A percentile compares a stretch with the other conserved stretches of the same genome.
phyloP scores from a whole-genome alignment of 1,139 yeast genomes.

The Kazachstania sp. region DNA sequence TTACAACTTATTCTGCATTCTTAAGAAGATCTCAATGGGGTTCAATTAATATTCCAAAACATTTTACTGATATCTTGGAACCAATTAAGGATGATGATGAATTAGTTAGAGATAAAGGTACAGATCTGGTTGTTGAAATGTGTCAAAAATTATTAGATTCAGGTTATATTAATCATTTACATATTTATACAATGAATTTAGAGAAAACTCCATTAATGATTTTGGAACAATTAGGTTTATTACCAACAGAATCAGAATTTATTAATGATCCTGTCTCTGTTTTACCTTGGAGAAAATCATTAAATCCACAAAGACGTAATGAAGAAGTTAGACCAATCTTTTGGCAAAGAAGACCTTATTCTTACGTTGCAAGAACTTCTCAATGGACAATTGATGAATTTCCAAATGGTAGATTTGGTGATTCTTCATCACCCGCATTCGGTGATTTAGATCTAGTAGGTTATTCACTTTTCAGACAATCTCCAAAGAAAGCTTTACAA shows the following conservation, averaged over 20 bases:
- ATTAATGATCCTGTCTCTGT: slow-evolving; percentile 23
- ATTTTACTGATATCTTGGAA: slow-evolving; percentile 61
- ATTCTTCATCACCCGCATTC: slow-evolving; percentile 85
- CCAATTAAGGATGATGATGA: slow-evolving; percentile 88
- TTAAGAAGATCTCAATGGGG: slow-evolving; percentile 94
- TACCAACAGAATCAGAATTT: slow-evolving; percentile 31
- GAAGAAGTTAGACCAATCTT: slow-evolving; percentile 90
- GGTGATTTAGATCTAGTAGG: slow-evolving; percentile 81
- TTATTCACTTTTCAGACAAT: slow-evolving; percentile 66
- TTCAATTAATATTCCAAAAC: slow-evolving; percentile 66
- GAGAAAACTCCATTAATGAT: slow-evolving; percentile 88
- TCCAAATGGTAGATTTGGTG: slow-evolving; percentile 95
- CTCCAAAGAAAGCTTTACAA: slow-evolving; percentile 67
- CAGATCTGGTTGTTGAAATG: slow-evolving; percentile 76
- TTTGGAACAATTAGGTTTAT: slow-evolving; percentile 59
- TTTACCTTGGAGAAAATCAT: slow-evolving; percentile 85
- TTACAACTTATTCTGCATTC: slow-evolving; percentile 86
- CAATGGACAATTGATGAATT: slow-evolving; percentile 78
- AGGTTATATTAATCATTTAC: slow-evolving; percentile 75
- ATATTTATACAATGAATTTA: slow-evolving; percentile 92
- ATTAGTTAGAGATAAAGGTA: slow-evolving; percentile 78
- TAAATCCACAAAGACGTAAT: slow-evolving; percentile 70
- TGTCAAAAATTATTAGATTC: slow-evolving; percentile 64
- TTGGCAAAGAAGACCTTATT: slow-evolving; percentile 91
- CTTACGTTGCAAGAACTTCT: slow-evolving; percentile 82